Evolutionary conservation across 441 rosid genomes (phyloP).

Genomic region (Aquilaria agallochum): DNA sequence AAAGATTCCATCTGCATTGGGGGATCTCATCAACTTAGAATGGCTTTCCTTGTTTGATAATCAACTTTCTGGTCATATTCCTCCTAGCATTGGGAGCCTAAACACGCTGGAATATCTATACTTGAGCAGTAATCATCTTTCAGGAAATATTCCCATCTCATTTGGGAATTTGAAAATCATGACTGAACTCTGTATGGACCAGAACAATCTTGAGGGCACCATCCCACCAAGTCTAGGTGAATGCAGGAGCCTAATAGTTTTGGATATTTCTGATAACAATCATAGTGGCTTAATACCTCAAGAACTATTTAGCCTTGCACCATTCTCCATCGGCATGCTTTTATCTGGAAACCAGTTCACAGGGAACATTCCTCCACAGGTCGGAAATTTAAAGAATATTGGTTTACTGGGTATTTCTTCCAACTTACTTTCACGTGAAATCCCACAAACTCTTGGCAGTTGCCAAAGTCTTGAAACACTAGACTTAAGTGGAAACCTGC

Average conservation of each 20-base stretch:
- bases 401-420: too few species aligned
- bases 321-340: not conserved
- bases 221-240: not conserved
- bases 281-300: too few species aligned
- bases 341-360: constrained; percentile 8
- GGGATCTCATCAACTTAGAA: too few species aligned
- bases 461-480: not conserved
- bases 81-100: not conserved
- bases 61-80: constrained; percentile 4
- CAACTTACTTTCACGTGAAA: too few species aligned
- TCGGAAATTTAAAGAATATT: too few species aligned
- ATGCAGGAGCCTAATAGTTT: too few species aligned
- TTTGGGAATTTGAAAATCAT: not conserved
- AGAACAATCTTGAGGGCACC: not conserved
- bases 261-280: too few species aligned
- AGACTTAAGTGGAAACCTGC: constrained; percentile 7
- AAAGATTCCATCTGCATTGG: not conserved
- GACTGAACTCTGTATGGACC: not conserved
- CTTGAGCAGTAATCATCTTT: constrained; percentile 4
- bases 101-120: not conserved
- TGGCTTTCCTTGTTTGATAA: not conserved
- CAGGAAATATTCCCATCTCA: constrained; percentile 7
- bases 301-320: too few species aligned
- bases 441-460: too few species aligned
- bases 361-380: too few species aligned